Percentiles rank a stretch among this genome's conserved stretches.
Conservation (phyloP, 768 basidiomycete genomes). For the Phylloporus arenicola region DNA sequence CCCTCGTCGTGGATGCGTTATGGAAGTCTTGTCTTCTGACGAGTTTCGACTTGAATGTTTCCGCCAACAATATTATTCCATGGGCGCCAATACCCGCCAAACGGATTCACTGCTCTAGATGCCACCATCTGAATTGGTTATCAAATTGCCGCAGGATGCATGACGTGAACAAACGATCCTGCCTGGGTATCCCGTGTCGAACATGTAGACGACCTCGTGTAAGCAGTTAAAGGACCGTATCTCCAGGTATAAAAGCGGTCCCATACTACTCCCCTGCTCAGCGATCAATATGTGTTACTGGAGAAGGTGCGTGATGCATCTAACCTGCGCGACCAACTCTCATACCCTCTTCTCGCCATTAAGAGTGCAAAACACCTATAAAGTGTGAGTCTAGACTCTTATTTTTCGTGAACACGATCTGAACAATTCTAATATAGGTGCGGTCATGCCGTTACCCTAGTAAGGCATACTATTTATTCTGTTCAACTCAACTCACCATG, state of each 20-base stretch:
- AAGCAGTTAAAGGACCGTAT: conserved; percentile 23
- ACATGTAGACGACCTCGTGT: conserved; percentile 23
- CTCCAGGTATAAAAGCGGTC: conserved; percentile 28
- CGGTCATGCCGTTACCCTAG: conserved; percentile 48
- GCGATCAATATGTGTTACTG: conserved; percentile 50
- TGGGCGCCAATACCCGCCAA: conserved; percentile 9
- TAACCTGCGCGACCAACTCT: conserved; percentile 9
- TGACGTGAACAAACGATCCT: conserved; percentile 26
- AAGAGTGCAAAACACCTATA: conserved; percentile 56
- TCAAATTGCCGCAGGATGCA: conserved; percentile 17
- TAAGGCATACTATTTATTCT: conserved; percentile 22
- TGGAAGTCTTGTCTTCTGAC: conserved; percentile 26
- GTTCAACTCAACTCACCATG: conserved; percentile 4
- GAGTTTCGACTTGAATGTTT: conserved; percentile 28
- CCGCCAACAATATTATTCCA: conserved; percentile 17
- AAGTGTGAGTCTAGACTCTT: conserved; percentile 32
- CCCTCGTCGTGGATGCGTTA: conserved; percentile 28
- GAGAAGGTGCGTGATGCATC: conserved; percentile 43
- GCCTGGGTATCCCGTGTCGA: conserved; percentile 23
- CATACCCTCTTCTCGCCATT: conserved; percentile 7
- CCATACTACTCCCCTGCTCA: conserved; percentile 4
- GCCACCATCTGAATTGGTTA: conserved; percentile 26
- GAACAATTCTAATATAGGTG: conserved; percentile 35
- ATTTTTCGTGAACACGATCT: neutral
- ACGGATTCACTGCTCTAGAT: conserved; percentile 19